Evolutionary conservation across 139 green algal genomes (phyloP).

Genomic region (Zygnema cylindricum): DNA sequence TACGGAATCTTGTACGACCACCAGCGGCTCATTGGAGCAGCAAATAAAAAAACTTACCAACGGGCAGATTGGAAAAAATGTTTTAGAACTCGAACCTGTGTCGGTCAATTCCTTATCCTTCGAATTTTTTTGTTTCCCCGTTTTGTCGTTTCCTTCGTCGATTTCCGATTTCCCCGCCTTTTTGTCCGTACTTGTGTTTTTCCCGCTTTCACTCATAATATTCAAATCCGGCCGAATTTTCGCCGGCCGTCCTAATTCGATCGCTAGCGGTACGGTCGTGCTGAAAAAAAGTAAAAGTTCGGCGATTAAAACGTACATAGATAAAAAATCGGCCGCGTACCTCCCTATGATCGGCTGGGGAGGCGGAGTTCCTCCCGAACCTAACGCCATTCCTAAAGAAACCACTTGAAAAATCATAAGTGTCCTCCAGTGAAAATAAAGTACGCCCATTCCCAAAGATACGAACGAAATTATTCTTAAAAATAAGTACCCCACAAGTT

Average conservation of each 20-base stretch:
- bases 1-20: conserved; percentile 53
- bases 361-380: not conserved
- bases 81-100: too few relatives aligned
- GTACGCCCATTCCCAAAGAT: not conserved
- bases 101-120: too few relatives aligned
- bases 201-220: not conserved
- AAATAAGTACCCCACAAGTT: not conserved
- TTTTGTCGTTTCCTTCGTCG: too few relatives aligned
- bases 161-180: not conserved
- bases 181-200: too few relatives aligned
- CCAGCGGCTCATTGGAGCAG: conserved; percentile 54
- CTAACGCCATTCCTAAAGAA: not conserved
- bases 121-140: too few relatives aligned
- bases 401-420: not conserved
- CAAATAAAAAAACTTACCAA: conserved; percentile 45
- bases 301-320: not conserved
- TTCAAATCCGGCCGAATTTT: not conserved
- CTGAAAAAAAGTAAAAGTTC: not conserved
- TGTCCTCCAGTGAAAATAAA: not conserved
- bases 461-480: not conserved
- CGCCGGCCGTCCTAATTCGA: not conserved
- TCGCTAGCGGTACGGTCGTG: not conserved
- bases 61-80: conserved; percentile 28
- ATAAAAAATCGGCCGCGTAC: not conserved
- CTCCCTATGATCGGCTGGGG: not conserved